Evolutionary conservation across 768 basidiomycete species (phyloP).

Genomic region (Lactarius deliciosus): DNA sequence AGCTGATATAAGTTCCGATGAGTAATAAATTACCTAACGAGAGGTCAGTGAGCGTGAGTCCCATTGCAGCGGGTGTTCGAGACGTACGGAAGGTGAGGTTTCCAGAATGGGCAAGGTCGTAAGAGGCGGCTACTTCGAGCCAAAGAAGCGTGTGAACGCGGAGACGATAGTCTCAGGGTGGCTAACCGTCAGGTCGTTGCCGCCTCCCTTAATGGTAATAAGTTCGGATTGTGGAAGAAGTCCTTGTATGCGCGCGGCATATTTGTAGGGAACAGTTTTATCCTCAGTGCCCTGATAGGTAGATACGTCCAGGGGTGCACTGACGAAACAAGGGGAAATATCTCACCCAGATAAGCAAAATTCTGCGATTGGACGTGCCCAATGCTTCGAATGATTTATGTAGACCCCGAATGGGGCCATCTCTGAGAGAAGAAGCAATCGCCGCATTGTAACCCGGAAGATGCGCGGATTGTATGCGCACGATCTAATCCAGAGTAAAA

Average conservation of each 20-base stretch:
- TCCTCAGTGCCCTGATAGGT: constrained; percentile 55
- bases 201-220: constrained; percentile 50
- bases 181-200: constrained; percentile 44
- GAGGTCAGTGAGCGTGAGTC: background rate
- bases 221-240: constrained; percentile 48
- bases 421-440: constrained; percentile 70
- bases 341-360: constrained; percentile 65
- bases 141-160: constrained; percentile 26
- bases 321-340: background rate
- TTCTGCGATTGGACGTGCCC: constrained; percentile 47
- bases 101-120: constrained; percentile 3
- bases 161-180: constrained; percentile 28
- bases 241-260: constrained; percentile 47
- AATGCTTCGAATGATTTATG: constrained; percentile 51
- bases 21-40: constrained; percentile 21
- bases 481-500: constrained; percentile 46
- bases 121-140: constrained; percentile 10
- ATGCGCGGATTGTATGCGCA: constrained; percentile 76
- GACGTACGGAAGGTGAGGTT: constrained; percentile 15
- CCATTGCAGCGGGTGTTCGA: background rate
- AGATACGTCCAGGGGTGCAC: background rate
- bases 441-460: constrained; percentile 73
- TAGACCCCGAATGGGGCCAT: constrained; percentile 70
- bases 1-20: constrained; percentile 6
- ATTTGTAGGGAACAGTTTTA: constrained; percentile 53